phyloP scores from a whole-genome alignment of 257 asterid species.

The Marsdenia floribunda region DNA sequence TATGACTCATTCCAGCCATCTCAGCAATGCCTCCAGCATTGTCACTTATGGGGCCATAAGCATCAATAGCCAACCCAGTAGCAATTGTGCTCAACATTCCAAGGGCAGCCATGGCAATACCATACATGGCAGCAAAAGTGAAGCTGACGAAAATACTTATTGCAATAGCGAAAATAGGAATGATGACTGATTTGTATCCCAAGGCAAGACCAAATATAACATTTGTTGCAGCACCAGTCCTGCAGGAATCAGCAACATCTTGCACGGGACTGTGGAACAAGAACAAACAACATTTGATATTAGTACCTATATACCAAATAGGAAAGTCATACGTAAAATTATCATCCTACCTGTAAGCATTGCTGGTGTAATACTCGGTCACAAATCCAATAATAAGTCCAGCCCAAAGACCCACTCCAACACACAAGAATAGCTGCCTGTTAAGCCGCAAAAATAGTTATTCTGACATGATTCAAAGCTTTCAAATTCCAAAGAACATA shows the following conservation, averaged over 20 bases:
- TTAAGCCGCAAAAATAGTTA: conserved; percentile 5
- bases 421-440: conserved; percentile 90
- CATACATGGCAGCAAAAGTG: conserved; percentile 88
- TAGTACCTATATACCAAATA: neutral
- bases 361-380: conserved; percentile 88
- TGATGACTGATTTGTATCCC: conserved; percentile 90
- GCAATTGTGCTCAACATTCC: conserved; percentile 97
- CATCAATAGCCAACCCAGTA: conserved; percentile 87
- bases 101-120: conserved; percentile 86
- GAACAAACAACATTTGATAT: neutral
- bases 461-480: neutral
- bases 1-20: conserved; percentile 97
- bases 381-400: conserved; percentile 91
- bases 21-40: conserved; percentile 96
- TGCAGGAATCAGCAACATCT: conserved; percentile 96
- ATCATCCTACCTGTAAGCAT: conserved; percentile 72
- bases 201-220: conserved; percentile 90
- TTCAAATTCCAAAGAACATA: neutral
- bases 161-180: conserved; percentile 86
- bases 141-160: conserved; percentile 79
- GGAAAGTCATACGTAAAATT: neutral
- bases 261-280: conserved; percentile 50
- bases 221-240: conserved; percentile 95
- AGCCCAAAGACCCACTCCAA: conserved; percentile 93
- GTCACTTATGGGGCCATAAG: conserved; percentile 96